Conservation (phyloP, 495 filamentous ascomycete genomes). For the Tuber aestivum region DNA sequence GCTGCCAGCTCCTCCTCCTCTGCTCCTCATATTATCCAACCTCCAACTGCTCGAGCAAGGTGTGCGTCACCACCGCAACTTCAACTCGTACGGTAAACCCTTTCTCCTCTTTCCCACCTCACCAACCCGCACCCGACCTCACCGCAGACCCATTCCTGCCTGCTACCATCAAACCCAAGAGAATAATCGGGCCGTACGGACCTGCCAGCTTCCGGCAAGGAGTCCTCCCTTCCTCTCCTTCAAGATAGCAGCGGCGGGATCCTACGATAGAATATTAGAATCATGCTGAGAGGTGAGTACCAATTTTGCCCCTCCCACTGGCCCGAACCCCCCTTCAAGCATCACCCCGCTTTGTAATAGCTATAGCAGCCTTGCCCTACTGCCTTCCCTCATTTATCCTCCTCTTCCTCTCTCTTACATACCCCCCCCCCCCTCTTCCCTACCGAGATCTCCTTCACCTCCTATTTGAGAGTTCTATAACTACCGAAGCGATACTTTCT, state of each 20-base stretch:
- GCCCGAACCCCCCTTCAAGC: not conserved
- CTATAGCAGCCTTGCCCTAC: not conserved
- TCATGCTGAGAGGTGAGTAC: not conserved
- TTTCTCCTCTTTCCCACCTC: not conserved
- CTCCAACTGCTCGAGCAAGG: not conserved
- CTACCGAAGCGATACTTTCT: not conserved
- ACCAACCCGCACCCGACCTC: not conserved
- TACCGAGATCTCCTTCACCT: not conserved
- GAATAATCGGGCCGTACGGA: not conserved
- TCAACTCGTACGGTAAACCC: not conserved
- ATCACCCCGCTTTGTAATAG: not conserved
- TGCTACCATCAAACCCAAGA: not conserved
- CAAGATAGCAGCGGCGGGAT: not conserved
- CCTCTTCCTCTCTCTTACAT: not conserved
- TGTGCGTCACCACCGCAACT: conserved; percentile 1
- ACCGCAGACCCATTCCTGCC: not conserved
- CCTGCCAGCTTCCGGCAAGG: not conserved
- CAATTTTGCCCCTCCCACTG: not conserved
- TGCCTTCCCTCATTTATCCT: not conserved
- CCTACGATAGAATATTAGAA: not conserved
- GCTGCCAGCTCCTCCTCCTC: not conserved
- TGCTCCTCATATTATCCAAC: not conserved
- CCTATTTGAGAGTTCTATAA: not conserved
- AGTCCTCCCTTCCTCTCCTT: not conserved
- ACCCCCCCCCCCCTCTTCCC: not conserved